These are phyloP conservation scores for Myochromella boudieri DNA, from an alignment of 768 basidiomycete genomes.

Conservation along the genomic window DNA sequence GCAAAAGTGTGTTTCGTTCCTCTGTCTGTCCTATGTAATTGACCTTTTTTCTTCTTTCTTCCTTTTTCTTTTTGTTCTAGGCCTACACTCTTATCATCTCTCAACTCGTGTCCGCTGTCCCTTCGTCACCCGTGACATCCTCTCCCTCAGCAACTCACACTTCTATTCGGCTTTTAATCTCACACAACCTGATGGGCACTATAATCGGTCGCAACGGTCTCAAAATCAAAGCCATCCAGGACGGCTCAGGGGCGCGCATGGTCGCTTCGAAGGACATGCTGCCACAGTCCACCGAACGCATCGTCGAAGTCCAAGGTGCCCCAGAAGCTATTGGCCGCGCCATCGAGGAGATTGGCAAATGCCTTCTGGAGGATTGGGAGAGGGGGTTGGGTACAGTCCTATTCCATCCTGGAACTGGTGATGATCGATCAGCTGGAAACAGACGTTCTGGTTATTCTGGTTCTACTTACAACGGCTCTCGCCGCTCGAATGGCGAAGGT, in stretches of 20 bases:
- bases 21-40: not conserved
- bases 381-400: conserved; percentile 90
- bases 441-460: conserved; percentile 52
- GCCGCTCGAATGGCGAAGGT: conserved; percentile 67
- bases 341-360: conserved; percentile 94
- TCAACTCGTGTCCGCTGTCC: conserved; percentile 82
- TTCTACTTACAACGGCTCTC: conserved; percentile 43
- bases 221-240: conserved; percentile 99
- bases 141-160: conserved; percentile 78
- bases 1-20: conserved; percentile 63
- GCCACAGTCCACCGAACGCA: conserved; percentile 97
- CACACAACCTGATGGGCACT: conserved; percentile 99
- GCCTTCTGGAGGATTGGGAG: conserved; percentile 96
- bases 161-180: conserved; percentile 95
- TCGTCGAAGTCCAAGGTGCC: conserved; percentile 96
- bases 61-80: conserved; percentile 37
- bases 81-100: conserved; percentile 94
- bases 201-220: conserved; percentile 95
- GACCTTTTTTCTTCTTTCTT: conserved; percentile 10
- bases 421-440: conserved; percentile 53
- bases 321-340: conserved; percentile 92
- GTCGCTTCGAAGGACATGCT: conserved; percentile 99
- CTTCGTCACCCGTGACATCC: conserved; percentile 66
- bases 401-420: conserved; percentile 90
- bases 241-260: conserved; percentile 94